phyloP scores from a whole-genome alignment of 2,329 filamentous ascomycete genomes.

The Cercospora canescens region DNA sequence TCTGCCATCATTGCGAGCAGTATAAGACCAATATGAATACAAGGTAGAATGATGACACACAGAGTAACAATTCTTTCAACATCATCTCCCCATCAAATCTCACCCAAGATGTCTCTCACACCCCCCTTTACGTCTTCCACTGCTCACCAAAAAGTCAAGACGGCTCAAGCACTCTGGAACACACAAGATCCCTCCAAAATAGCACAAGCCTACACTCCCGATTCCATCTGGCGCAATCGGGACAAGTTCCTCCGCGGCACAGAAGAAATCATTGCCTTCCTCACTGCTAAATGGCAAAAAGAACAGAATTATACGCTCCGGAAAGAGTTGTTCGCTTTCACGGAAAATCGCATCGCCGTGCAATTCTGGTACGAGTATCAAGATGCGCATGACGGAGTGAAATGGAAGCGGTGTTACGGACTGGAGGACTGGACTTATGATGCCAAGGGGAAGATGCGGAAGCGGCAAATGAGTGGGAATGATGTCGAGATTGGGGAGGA shows the following conservation, averaged over 20 bases:
- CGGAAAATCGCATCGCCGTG: constrained; percentile 75
- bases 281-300: constrained; percentile 71
- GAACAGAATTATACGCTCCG: constrained; percentile 73
- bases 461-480: constrained; percentile 75
- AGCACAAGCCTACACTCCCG: constrained; percentile 71
- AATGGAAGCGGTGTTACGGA: constrained; percentile 82
- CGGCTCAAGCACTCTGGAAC: constrained; percentile 82
- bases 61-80: too few relatives aligned
- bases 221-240: constrained; percentile 81
- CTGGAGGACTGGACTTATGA: constrained; percentile 79
- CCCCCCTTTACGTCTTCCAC: constrained; percentile 77
- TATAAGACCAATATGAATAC: background rate
- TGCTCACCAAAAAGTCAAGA: constrained; percentile 76
- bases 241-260: constrained; percentile 68
- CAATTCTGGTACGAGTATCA: constrained; percentile 61
- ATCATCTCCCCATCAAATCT: background rate
- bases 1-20: background rate
- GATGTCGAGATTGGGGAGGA: constrained; percentile 63
- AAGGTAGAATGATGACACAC: background rate
- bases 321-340: constrained; percentile 82
- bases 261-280: constrained; percentile 65
- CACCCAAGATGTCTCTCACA: constrained; percentile 44
- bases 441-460: constrained; percentile 68
- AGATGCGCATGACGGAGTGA: constrained; percentile 60
- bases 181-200: constrained; percentile 67